phyloP scores from a whole-genome alignment of 805 yeast species.

The Teunomyces pallodes region DNA sequence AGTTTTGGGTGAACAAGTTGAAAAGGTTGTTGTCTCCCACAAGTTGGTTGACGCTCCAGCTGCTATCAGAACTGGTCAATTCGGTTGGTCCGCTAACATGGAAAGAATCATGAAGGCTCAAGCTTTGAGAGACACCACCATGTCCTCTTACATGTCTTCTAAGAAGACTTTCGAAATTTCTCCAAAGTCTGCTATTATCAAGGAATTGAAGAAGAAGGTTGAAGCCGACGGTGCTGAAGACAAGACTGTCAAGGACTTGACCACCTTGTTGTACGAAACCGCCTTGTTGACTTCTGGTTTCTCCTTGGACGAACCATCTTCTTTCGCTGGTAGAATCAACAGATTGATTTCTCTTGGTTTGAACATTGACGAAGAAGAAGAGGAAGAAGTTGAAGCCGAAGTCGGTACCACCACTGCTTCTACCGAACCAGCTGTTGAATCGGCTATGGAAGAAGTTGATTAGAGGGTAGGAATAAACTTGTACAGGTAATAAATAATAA shows the following conservation, averaged over 20 bases:
- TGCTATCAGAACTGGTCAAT: constrained; percentile 99
- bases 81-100: constrained; percentile 99
- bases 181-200: constrained; percentile 92
- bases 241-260: constrained; percentile 96
- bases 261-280: constrained; percentile 94
- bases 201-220: constrained; percentile 94
- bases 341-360: constrained; percentile 97
- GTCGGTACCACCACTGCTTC: constrained; percentile 46
- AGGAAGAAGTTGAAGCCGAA: constrained; percentile 47
- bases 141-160: constrained; percentile 99
- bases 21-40: constrained; percentile 97
- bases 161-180: constrained; percentile 99
- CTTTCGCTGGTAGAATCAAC: constrained; percentile 97
- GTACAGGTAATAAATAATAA: constrained; percentile 3
- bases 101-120: constrained; percentile 99
- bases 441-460: constrained; percentile 99
- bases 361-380: constrained; percentile 91
- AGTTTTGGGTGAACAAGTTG: constrained; percentile 96
- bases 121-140: constrained; percentile 97
- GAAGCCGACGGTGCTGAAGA: constrained; percentile 97
- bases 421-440: constrained; percentile 75
- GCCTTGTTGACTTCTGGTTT: constrained; percentile 98
- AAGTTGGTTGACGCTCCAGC: constrained; percentile 98
- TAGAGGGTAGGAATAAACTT: constrained; percentile 32
- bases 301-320: constrained; percentile 97